A percentile compares a stretch with the other conserved stretches of the same genome.
Conservation (phyloP, 768 basidiomycete genomes). For the Pluteus cervinus region DNA sequence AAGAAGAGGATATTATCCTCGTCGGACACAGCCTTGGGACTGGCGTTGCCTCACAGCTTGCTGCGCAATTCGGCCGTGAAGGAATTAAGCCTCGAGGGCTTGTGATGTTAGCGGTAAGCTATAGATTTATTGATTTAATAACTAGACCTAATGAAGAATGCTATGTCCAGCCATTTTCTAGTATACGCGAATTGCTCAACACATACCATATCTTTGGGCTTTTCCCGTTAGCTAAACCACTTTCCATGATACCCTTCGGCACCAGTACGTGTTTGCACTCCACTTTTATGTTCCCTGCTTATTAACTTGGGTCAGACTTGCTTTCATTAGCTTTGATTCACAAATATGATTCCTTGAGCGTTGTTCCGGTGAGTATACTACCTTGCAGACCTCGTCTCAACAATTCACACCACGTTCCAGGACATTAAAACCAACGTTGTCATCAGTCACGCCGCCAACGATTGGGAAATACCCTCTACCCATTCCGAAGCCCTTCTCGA, state of each 20-base stretch:
- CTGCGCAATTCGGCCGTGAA: slow-evolving; percentile 40
- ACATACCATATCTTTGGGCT: slow-evolving; percentile 64
- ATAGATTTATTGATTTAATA: slow-evolving; percentile 17
- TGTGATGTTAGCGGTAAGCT: slow-evolving; percentile 42
- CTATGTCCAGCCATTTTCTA: slow-evolving; percentile 53
- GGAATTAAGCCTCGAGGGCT: slow-evolving; percentile 35
- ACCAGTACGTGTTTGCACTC: slow-evolving; percentile 43
- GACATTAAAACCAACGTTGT: slow-evolving; percentile 62
- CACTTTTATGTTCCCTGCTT: slow-evolving; percentile 10
- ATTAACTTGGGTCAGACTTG: slow-evolving; percentile 30
- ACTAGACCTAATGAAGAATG: slow-evolving; percentile 11
- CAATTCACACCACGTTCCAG: slow-evolving; percentile 32
- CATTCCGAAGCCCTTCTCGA: slow-evolving; percentile 75
- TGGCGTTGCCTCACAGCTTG: slow-evolving; percentile 57
- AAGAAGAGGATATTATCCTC: slow-evolving; percentile 56
- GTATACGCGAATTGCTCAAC: slow-evolving; percentile 55
- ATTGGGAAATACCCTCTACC: slow-evolving; percentile 69
- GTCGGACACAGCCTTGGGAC: slow-evolving; percentile 90
- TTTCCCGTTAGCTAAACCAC: slow-evolving; percentile 68
- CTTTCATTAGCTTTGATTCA: slow-evolving; percentile 43
- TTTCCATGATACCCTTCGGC: slow-evolving; percentile 58
- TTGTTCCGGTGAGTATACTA: slow-evolving; percentile 46
- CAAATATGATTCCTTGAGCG: slow-evolving; percentile 56
- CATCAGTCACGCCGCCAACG: slow-evolving; percentile 74
- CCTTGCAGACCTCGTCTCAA: not conserved